These are phyloP conservation scores for Pestalotiopsis sp. DNA, from an alignment of 2,329 filamentous ascomycete genomes.

Conservation along the genomic window DNA sequence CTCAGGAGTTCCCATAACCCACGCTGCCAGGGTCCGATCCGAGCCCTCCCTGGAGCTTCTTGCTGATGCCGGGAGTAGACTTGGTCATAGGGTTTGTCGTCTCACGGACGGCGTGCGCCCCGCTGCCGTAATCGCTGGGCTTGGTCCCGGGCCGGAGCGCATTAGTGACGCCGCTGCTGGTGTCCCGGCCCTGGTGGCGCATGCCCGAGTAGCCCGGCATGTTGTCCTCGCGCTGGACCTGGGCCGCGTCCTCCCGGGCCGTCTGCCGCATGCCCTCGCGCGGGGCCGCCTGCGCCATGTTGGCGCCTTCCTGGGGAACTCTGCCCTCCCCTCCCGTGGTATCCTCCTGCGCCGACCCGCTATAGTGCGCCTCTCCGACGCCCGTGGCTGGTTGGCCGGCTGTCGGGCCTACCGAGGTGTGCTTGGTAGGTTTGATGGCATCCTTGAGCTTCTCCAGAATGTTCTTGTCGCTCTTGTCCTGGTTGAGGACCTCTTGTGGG, in stretches of 20 bases:
- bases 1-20: neutral
- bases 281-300: neutral
- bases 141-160: neutral
- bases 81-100: neutral
- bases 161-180: neutral
- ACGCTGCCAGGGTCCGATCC: neutral
- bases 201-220: slow-evolving; percentile 1
- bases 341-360: neutral
- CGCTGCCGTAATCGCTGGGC: neutral
- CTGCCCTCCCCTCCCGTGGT: too few relatives aligned
- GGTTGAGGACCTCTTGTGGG: neutral
- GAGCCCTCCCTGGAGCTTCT: neutral
- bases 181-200: slow-evolving; percentile 9
- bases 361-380: neutral
- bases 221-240: neutral
- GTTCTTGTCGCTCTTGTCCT: slow-evolving; percentile 1
- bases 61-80: neutral
- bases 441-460: slow-evolving; percentile 2
- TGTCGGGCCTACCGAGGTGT: neutral
- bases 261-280: neutral
- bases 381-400: neutral
- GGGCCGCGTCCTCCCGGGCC: neutral
- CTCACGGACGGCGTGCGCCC: neutral
- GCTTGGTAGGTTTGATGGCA: neutral
- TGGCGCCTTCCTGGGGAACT: neutral